Evolutionary conservation across 495 filamentous ascomycete genomes (phyloP).

Genomic region (Cercophora scortea): DNA sequence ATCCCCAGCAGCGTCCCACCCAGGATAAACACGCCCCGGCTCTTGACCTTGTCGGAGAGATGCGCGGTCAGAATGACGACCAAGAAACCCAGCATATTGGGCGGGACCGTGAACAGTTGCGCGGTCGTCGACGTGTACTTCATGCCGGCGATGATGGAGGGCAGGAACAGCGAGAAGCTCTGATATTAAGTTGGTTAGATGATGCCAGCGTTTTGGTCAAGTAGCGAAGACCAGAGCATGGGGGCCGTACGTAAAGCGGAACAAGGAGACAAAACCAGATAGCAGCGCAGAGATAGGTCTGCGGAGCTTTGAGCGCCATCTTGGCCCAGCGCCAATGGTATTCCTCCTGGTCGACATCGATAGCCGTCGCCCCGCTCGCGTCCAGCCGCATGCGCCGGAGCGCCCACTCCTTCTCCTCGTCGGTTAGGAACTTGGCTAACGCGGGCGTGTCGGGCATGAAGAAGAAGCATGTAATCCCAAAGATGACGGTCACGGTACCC

Average conservation of each 20-base stretch:
- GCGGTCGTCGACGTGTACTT: slow-evolving; percentile 44
- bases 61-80: slow-evolving; percentile 39
- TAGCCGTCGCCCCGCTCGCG: slow-evolving; percentile 27
- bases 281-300: slow-evolving; percentile 32
- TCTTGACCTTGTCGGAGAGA: slow-evolving; percentile 37
- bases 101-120: slow-evolving; percentile 48
- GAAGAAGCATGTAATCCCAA: slow-evolving; percentile 33
- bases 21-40: slow-evolving; percentile 48
- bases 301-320: slow-evolving; percentile 33
- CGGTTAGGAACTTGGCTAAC: slow-evolving; percentile 29
- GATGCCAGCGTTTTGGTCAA: background rate
- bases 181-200: background rate
- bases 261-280: slow-evolving; percentile 36
- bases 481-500: slow-evolving; percentile 34
- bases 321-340: slow-evolving; percentile 36
- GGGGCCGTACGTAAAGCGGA: slow-evolving; percentile 22
- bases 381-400: slow-evolving; percentile 34
- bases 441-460: slow-evolving; percentile 40
- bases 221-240: background rate
- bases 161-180: slow-evolving; percentile 30
- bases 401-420: slow-evolving; percentile 27
- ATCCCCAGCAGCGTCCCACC: slow-evolving; percentile 34
- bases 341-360: slow-evolving; percentile 34
- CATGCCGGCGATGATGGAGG: slow-evolving; percentile 48
- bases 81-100: slow-evolving; percentile 42